phyloP scores from a whole-genome alignment of 257 asterid species.

The Galeopsis tetrahit region DNA sequence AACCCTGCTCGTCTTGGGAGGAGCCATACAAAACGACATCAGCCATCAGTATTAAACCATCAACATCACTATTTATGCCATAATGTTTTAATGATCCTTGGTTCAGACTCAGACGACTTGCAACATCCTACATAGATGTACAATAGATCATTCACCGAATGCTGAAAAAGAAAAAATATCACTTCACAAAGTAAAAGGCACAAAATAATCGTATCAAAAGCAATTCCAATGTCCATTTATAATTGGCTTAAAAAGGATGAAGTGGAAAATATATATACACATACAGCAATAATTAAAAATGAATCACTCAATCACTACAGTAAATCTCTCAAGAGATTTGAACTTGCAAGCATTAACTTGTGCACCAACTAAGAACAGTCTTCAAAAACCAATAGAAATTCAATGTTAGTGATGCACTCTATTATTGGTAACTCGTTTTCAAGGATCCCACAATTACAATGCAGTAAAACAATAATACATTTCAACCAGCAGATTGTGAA shows the following conservation, averaged over 20 bases:
- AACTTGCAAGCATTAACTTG: no score
- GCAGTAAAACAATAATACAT: constrained; percentile 18
- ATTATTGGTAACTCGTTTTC: constrained; percentile 22
- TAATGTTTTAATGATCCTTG: constrained; percentile 78
- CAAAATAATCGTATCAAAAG: constrained; percentile 13
- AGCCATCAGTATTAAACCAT: constrained; percentile 82
- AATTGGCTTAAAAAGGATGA: constrained; percentile 16
- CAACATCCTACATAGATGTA: constrained; percentile 59
- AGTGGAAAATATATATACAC: constrained; percentile 21
- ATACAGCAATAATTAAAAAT: constrained; percentile 8
- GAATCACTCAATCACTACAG: constrained; percentile 2
- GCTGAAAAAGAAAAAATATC: constrained; percentile 24
- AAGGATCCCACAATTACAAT: constrained; percentile 13
- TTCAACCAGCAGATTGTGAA: constrained; percentile 14
- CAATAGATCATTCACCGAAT: constrained; percentile 29
- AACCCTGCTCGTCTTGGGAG: constrained; percentile 89
- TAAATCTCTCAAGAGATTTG: constrained; percentile 12
- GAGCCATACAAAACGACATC: constrained; percentile 88
- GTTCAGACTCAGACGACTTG: constrained; percentile 75
- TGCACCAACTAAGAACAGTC: no score
- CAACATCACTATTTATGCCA: constrained; percentile 71
- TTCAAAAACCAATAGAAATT: no score
- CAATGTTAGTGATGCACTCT: no score
- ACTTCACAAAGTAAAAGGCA: constrained; percentile 20
- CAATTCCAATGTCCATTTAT: constrained; percentile 15